These are phyloP conservation scores for Aureobasidium vineae DNA, from an alignment of 2,329 filamentous ascomycete genomes.

Conservation along the genomic window DNA sequence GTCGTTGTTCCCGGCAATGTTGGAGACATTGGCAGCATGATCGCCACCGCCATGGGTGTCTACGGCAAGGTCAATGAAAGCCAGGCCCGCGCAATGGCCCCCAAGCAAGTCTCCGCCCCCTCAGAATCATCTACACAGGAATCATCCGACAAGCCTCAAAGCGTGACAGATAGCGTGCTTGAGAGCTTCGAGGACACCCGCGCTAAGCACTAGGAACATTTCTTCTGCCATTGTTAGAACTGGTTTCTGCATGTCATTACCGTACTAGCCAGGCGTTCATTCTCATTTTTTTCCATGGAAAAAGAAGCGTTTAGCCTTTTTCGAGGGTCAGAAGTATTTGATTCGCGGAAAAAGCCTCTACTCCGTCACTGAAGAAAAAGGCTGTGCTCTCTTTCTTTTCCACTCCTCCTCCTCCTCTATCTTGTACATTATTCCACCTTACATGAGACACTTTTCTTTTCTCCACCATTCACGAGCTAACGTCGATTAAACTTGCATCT, in stretches of 20 bases:
- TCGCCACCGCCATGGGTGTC: constrained; percentile 90
- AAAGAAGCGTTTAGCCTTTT: not conserved
- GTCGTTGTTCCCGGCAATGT: constrained; percentile 97
- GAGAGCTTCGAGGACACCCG: constrained; percentile 43
- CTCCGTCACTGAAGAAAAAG: not conserved
- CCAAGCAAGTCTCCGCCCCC: constrained; percentile 39
- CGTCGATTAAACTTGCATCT: too few species aligned
- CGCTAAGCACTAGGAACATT: constrained; percentile 35
- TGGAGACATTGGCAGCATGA: constrained; percentile 94
- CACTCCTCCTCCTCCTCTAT: not conserved
- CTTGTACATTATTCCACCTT: not conserved
- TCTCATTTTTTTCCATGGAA: not conserved
- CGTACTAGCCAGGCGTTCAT: not conserved
- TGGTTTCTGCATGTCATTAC: not conserved
- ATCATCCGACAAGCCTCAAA: constrained; percentile 6
- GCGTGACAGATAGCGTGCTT: constrained; percentile 41
- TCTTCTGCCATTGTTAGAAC: not conserved
- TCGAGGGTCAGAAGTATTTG: not conserved
- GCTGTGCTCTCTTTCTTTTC: not conserved
- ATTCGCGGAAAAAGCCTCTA: not conserved
- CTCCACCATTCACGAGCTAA: too few species aligned
- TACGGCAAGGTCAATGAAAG: constrained; percentile 89
- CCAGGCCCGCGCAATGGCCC: constrained; percentile 67
- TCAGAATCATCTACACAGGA: constrained; percentile 20
- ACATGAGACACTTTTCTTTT: not conserved